A percentile compares a stretch with the other conserved stretches of the same genome.
Evolutionary conservation across 1,139 yeast species (phyloP).

Genomic region (Groenewaldozyma auringiensis): DNA sequence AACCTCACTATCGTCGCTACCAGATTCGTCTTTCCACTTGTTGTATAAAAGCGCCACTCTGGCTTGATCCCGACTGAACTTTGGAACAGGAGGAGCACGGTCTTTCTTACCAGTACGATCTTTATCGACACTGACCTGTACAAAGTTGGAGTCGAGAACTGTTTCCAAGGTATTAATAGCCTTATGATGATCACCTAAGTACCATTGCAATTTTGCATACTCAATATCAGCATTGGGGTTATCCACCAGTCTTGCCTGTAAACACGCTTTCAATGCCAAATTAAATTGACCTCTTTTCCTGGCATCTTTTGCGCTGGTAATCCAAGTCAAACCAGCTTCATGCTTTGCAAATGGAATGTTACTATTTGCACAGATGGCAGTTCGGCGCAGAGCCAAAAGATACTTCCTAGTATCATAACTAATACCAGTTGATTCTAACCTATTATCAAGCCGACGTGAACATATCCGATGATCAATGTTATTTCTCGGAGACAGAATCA

Average conservation of each 20-base stretch:
- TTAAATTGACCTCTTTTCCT: constrained; percentile 64
- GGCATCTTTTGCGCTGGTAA: constrained; percentile 58
- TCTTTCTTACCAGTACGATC: constrained; percentile 4
- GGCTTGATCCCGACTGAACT: constrained; percentile 17
- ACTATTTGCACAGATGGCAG: constrained; percentile 44
- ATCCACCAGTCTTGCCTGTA: constrained; percentile 49
- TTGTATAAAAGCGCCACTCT: constrained; percentile 61
- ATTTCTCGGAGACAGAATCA: constrained; percentile 18
- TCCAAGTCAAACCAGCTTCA: constrained; percentile 46
- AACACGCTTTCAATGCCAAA: constrained; percentile 63
- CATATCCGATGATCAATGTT: constrained; percentile 18
- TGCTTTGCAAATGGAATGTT: constrained; percentile 32
- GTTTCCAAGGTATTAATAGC: constrained; percentile 64
- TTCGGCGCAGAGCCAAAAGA: constrained; percentile 32
- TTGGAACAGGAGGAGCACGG: constrained; percentile 7
- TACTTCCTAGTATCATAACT: constrained; percentile 33
- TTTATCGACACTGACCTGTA: constrained; percentile 6
- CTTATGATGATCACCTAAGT: constrained; percentile 78
- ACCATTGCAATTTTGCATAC: constrained; percentile 82
- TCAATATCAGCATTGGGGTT: constrained; percentile 57
- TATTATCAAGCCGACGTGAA: constrained; percentile 26
- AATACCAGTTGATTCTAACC: constrained; percentile 29
- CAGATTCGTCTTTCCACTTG: constrained; percentile 82
- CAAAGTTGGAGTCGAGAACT: constrained; percentile 29
- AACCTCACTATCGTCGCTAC: constrained; percentile 70